Conservation (phyloP, 2,329 filamentous ascomycete species). For the Pestalotiopsis sp. region DNA sequence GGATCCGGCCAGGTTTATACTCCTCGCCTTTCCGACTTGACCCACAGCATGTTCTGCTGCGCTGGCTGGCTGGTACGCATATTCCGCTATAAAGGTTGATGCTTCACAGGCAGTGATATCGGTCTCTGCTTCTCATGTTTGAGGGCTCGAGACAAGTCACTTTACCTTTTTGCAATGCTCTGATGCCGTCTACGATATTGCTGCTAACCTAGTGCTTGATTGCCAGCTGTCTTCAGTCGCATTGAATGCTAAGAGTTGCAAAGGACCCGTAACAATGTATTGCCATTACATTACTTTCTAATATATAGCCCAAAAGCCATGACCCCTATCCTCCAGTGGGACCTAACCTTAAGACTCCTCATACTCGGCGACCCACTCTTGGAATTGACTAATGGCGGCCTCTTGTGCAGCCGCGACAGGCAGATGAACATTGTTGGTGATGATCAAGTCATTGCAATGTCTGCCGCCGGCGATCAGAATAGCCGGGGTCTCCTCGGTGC, state of each 20-base stretch:
- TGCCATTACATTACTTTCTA: neutral
- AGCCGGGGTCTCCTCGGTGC: slow-evolving; percentile 49
- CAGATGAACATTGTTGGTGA: slow-evolving; percentile 50
- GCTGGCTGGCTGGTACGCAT: neutral
- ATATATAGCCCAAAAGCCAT: neutral
- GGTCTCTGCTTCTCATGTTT: too few species aligned
- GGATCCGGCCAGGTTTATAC: neutral
- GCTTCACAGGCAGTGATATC: too few species aligned
- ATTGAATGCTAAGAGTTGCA: too few species aligned
- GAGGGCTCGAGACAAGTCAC: too few species aligned
- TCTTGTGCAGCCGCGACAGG: slow-evolving; percentile 47
- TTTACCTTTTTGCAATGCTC: too few species aligned
- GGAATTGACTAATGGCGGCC: slow-evolving; percentile 50
- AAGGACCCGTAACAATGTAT: neutral
- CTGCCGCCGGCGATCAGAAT: slow-evolving; percentile 55
- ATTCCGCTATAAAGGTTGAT: too few species aligned
- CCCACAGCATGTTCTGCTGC: neutral
- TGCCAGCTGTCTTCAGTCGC: too few species aligned
- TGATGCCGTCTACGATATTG: too few species aligned
- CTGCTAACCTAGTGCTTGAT: too few species aligned
- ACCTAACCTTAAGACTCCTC: neutral
- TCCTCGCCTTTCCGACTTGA: neutral
- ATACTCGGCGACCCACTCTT: slow-evolving; percentile 46
- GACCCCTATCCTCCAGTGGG: neutral
- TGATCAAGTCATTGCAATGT: slow-evolving; percentile 58